Evolutionary conservation across 371 early-diverging fungal genomes (phyloP).

Genomic region (Actinomucor elegans): DNA sequence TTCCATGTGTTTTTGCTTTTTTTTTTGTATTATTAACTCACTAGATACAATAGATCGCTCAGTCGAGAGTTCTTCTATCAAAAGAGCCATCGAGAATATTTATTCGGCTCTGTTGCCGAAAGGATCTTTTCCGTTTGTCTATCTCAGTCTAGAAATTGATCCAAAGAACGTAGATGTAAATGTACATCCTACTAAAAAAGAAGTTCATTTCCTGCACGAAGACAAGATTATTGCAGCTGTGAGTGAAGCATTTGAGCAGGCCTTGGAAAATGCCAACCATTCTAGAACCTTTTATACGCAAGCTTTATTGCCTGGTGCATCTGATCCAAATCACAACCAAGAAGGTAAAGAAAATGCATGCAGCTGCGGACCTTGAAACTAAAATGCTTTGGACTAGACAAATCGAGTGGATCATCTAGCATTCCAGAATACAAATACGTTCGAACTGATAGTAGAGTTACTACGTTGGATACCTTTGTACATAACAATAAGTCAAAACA

Average conservation of each 20-base stretch:
- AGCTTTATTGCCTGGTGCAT: slow-evolving; percentile 38
- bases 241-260: slow-evolving; percentile 60
- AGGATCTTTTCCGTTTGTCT: slow-evolving; percentile 89
- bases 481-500: slow-evolving; percentile 9
- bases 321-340: too few species aligned
- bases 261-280: slow-evolving; percentile 44
- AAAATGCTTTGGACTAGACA: too few species aligned
- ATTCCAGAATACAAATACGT: slow-evolving; percentile 64
- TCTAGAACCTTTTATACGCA: slow-evolving; percentile 61
- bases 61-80: slow-evolving; percentile 82
- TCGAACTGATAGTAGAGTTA: slow-evolving; percentile 74
- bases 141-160: slow-evolving; percentile 81
- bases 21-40: too few species aligned
- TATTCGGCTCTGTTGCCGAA: slow-evolving; percentile 85
- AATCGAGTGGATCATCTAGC: too few species aligned
- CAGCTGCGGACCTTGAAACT: too few species aligned
- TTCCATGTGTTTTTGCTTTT: neutral
- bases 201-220: slow-evolving; percentile 88
- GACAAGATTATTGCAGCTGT: slow-evolving; percentile 76
- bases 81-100: slow-evolving; percentile 76
- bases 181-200: slow-evolving; percentile 66
- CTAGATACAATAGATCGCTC: slow-evolving; percentile 65
- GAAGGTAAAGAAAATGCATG: too few species aligned
- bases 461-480: slow-evolving; percentile 66
- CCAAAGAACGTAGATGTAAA: slow-evolving; percentile 95